phyloP scores from a whole-genome alignment of 768 basidiomycete species.

The Phlebiopsis gigantea region DNA sequence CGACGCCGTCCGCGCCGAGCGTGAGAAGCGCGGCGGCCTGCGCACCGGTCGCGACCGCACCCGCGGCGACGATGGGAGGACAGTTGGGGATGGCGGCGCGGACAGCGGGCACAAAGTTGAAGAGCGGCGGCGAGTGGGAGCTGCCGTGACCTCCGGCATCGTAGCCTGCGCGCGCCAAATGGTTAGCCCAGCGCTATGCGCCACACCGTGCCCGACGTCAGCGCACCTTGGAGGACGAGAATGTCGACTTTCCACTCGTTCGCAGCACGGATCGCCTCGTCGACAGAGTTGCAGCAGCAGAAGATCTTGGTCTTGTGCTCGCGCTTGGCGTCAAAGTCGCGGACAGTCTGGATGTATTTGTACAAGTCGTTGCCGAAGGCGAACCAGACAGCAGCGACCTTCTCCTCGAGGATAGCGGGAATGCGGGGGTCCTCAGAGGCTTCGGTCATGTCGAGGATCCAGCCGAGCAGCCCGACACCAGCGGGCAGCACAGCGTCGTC shows the following conservation, averaged over 20 bases:
- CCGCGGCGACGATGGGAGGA: constrained; percentile 66
- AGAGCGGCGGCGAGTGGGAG: constrained; percentile 49
- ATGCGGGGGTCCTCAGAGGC: constrained; percentile 39
- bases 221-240: constrained; percentile 70
- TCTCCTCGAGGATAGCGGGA: constrained; percentile 44
- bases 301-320: constrained; percentile 50
- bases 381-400: constrained; percentile 68
- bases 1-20: constrained; percentile 65
- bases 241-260: constrained; percentile 65
- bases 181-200: neutral
- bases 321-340: constrained; percentile 40
- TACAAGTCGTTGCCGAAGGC: constrained; percentile 59
- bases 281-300: constrained; percentile 54
- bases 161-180: constrained; percentile 41
- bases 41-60: constrained; percentile 59
- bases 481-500: constrained; percentile 38
- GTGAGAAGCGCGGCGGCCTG: constrained; percentile 63
- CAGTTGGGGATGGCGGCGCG: constrained; percentile 36
- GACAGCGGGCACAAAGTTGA: constrained; percentile 56
- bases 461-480: constrained; percentile 73
- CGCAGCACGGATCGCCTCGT: constrained; percentile 53
- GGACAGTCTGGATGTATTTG: constrained; percentile 57
- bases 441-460: constrained; percentile 55
- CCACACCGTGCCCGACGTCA: no score
- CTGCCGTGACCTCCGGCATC: constrained; percentile 82